Conservation (phyloP, 805 yeast species). For the Blastobotrys terrestris region DNA sequence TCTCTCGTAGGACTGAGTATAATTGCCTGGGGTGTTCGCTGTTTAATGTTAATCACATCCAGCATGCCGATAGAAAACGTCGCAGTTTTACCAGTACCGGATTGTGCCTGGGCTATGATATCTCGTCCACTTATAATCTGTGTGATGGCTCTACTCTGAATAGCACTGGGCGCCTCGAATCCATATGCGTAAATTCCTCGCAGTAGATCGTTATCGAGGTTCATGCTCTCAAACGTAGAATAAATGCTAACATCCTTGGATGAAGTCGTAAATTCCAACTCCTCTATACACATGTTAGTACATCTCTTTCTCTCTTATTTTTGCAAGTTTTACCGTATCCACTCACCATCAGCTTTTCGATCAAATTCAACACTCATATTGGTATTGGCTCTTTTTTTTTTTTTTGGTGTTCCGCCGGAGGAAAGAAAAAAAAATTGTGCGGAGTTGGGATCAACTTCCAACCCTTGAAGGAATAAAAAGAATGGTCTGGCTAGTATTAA, state of each 20-base stretch:
- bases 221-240: constrained; percentile 20
- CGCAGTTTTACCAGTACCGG: constrained; percentile 90
- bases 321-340: constrained; percentile 17
- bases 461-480: not conserved
- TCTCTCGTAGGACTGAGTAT: constrained; percentile 97
- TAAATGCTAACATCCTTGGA: constrained; percentile 36
- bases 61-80: constrained; percentile 67
- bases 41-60: constrained; percentile 57
- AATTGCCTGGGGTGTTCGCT: constrained; percentile 81
- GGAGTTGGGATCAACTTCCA: not conserved
- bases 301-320: too few species aligned
- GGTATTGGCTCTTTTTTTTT: too few species aligned
- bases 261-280: constrained; percentile 53
- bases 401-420: not conserved
- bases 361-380: constrained; percentile 8
- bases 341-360: constrained; percentile 16
- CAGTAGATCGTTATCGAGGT: constrained; percentile 21
- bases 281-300: constrained; percentile 22
- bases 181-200: constrained; percentile 74
- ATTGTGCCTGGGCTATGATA: constrained; percentile 78
- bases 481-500: constrained; percentile 35
- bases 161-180: constrained; percentile 75
- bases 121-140: constrained; percentile 74
- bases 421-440: not conserved
- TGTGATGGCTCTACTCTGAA: constrained; percentile 73